phyloP scores from a whole-genome alignment of 495 filamentous ascomycete species.

The Chaetomidium leptoderma region DNA sequence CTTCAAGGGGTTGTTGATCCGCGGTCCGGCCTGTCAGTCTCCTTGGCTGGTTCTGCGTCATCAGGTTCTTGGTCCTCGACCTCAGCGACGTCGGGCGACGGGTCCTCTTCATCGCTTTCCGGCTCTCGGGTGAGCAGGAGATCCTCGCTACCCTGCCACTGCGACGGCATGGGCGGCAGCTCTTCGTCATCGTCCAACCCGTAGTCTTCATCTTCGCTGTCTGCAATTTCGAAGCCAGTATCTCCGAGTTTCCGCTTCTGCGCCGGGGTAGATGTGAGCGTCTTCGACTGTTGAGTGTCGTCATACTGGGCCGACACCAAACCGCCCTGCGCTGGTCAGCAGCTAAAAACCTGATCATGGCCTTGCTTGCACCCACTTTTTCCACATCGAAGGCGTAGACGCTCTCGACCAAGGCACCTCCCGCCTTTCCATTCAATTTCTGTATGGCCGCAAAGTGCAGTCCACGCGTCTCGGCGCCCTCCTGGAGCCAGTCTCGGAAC shows the following conservation, averaged over 20 bases:
- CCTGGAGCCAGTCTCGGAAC: conserved; percentile 59
- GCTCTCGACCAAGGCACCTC: conserved; percentile 23
- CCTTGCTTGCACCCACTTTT: conserved; percentile 30
- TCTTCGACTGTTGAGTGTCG: conserved; percentile 24
- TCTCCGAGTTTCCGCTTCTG: conserved; percentile 45
- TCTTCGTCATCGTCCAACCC: conserved; percentile 49
- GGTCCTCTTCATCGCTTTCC: conserved; percentile 31
- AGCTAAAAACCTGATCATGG: conserved; percentile 9
- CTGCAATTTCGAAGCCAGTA: conserved; percentile 44
- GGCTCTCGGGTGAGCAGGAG: conserved; percentile 37
- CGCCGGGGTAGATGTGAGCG: conserved; percentile 28
- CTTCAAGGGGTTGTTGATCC: not conserved
- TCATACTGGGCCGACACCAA: conserved; percentile 27
- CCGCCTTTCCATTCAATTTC: conserved; percentile 41
- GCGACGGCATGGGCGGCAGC: conserved; percentile 44
- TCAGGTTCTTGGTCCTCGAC: not conserved
- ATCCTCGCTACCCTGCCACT: conserved; percentile 53
- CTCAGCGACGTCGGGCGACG: conserved; percentile 10
- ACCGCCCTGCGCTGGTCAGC: conserved; percentile 27
- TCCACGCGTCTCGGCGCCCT: conserved; percentile 25
- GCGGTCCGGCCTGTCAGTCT: not conserved
- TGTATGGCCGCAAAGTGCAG: conserved; percentile 43
- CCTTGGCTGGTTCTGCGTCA: not conserved
- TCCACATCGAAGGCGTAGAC: conserved; percentile 41
- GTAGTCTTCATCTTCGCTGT: conserved; percentile 51